Evolutionary conservation across 441 rosid species (phyloP).

Genomic region (Croton laevigatus): DNA sequence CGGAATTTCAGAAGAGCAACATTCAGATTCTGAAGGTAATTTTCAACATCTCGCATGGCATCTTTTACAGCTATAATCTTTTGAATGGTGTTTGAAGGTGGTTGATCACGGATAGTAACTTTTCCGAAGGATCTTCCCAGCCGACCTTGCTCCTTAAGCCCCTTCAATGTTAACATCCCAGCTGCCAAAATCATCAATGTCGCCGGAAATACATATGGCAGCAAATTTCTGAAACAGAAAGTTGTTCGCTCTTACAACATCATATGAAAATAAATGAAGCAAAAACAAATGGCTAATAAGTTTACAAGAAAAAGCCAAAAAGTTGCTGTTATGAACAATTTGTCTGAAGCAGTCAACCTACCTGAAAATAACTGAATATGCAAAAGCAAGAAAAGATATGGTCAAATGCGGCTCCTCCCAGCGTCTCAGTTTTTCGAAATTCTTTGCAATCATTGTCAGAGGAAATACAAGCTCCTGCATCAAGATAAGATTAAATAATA

Average conservation of each 20-base stretch:
- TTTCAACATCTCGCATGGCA: conserved; percentile 86
- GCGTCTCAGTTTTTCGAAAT: conserved; percentile 63
- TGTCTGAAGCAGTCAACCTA: conserved; percentile 25
- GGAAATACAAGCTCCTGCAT: conserved; percentile 89
- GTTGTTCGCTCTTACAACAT: background rate
- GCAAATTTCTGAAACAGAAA: conserved; percentile 57
- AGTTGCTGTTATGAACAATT: background rate
- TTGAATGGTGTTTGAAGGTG: conserved; percentile 94
- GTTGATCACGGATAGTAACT: conserved; percentile 87
- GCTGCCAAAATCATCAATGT: conserved; percentile 61
- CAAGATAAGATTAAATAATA: conserved; percentile 8
- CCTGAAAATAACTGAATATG: conserved; percentile 71
- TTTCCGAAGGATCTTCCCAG: conserved; percentile 86
- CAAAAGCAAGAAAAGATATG: conserved; percentile 63
- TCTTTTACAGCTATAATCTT: conserved; percentile 90
- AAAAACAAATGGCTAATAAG: background rate
- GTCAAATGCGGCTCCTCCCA: conserved; percentile 97
- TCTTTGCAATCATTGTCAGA: conserved; percentile 50
- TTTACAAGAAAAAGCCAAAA: background rate
- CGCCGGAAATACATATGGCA: conserved; percentile 66
- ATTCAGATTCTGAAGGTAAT: conserved; percentile 78
- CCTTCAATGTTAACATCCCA: conserved; percentile 81
- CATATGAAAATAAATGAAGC: background rate
- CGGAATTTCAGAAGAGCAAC: conserved; percentile 80
- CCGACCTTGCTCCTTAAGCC: conserved; percentile 95